Conservation (phyloP, 805 yeast genomes). For the Ogataea zsoltii region DNA sequence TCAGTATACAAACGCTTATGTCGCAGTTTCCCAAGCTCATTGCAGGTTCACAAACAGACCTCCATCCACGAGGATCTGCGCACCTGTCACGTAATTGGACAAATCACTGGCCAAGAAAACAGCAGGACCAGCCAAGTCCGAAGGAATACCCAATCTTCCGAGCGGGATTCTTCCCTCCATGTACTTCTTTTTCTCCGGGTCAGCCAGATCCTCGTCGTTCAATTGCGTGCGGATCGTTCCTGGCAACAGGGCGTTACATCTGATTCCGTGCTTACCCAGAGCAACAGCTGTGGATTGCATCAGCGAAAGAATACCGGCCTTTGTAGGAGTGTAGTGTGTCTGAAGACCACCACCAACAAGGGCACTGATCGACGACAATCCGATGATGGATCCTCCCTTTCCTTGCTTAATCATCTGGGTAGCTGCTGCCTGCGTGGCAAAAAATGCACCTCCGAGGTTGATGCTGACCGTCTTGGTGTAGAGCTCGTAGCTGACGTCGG, state of each 20-base stretch:
- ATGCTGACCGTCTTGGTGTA: conserved; percentile 38
- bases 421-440: conserved; percentile 49
- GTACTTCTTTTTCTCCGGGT: conserved; percentile 35
- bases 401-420: conserved; percentile 46
- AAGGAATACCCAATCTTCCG: conserved; percentile 39
- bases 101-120: conserved; percentile 41
- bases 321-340: conserved; percentile 49
- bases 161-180: conserved; percentile 44
- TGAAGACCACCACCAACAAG: conserved; percentile 48
- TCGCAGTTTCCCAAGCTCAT: conserved; percentile 24
- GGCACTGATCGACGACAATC: conserved; percentile 43
- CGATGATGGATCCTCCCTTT: conserved; percentile 49
- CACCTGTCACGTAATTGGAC: conserved; percentile 40
- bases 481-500: conserved; percentile 40
- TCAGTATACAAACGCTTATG: no score
- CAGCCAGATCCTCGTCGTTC: conserved; percentile 43
- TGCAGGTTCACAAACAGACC: conserved; percentile 49
- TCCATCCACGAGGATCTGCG: conserved; percentile 46
- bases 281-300: conserved; percentile 47
- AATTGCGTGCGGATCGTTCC: conserved; percentile 45
- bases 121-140: conserved; percentile 45
- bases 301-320: conserved; percentile 45
- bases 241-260: conserved; percentile 47
- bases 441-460: conserved; percentile 46
- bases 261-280: conserved; percentile 43